Base-by-base conservation (phyloP, 2,329 filamentous ascomycete species). In the Colletotrichum truncatum region DNA sequence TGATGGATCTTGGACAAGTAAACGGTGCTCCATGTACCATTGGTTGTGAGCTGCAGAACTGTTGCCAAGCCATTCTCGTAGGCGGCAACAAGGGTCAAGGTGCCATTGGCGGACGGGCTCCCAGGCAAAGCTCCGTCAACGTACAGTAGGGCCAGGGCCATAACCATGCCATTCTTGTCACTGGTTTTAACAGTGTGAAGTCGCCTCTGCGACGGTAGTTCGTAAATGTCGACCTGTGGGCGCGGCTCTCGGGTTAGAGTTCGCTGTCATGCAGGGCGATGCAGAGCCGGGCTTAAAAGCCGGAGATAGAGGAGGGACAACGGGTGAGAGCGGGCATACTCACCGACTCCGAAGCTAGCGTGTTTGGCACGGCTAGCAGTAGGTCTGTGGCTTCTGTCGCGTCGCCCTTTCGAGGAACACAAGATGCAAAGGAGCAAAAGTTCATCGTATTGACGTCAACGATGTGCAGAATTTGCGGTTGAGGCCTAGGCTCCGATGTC, bases 361-460 rank as follows among this genome's bases (percentile, higher is more conserved):
- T 91, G 69, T 94, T 93, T 1, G 96, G 94, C 1, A 96, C 92
- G 0, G 93, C 94, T 51, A 98, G 76, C 5, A 97, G 79, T 5
- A 93, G 36, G 25, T 18, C 25, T 18, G 32, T 16, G 8, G 48
- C 32, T 4, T 43, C 57, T 26, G 54, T 48, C 10, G 45, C 34
- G 32, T 59, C 46, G 21, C 34, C 36, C 14, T 36, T 9, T 32
- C 21, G 32, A 9, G 64, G 51, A 23, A n/a, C 65, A 73, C 90
- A 90, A 67, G 85, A 84, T 2, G 91, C 85, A 75, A 97, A 97
- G 2, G 91, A 86, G 75, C 96, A 99, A 75, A 98, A 99, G 74
- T 98, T 99, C 80, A 98, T 87, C 1, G 95, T 93, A 73, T 98
- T 98, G 43, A 98, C 93, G 5, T 92, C 84, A 5, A 99, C 81